Base-by-base conservation (phyloP, 2,329 filamentous ascomycete species). In the Cytospora leucostoma region DNA sequence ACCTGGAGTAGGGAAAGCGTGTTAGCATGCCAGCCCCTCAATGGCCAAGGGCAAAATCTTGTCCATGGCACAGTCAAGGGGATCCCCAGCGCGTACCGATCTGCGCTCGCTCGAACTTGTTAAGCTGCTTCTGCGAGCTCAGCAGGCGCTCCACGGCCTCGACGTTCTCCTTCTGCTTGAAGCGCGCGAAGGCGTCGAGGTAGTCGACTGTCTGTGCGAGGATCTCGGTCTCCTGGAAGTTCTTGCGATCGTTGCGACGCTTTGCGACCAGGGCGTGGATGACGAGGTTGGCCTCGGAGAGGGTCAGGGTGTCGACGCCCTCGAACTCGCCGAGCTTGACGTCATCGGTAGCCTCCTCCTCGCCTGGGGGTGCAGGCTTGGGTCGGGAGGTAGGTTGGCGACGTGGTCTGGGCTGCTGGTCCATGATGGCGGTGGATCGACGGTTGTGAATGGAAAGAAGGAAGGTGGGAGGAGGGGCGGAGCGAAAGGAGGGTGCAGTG, bases 271-370 rank as follows among this genome's bases (percentile, higher is more conserved):
- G 88, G 66, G 93, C 93, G 73, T 94, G 94, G 71, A 99, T 92
- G 73, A 99, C 90, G 57, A 97, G 86, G 70, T 92, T 87, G 2
- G 95, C 93, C 79, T 98, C 95, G 38, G 92, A 96, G 59, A 97
- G 85, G 53, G 93, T 97, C 66, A 99, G 83, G 7, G 93, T 94
- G 74, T 95, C 92, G 68, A 96, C 93, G 72, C 94, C 84, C 71
- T 96, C 88, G 78, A 98, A 97, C 74, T 97, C 94, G 78, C 95
- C 95, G 12, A 99, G 89, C 75, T 89, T 91, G 67, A 98, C 87
- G 61, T 87, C 87, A 8, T 86, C 81, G 56, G 89, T 88, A 32
- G 94, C 93, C 79, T 97, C 93, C 77, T 98, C 94, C 75, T 97
- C 93, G 74, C 90, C 90, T 63, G 87, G 84, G 55, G 85, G 84